Conservation (phyloP, 140 eudicot species). For the Bidens hawaiensis region DNA sequence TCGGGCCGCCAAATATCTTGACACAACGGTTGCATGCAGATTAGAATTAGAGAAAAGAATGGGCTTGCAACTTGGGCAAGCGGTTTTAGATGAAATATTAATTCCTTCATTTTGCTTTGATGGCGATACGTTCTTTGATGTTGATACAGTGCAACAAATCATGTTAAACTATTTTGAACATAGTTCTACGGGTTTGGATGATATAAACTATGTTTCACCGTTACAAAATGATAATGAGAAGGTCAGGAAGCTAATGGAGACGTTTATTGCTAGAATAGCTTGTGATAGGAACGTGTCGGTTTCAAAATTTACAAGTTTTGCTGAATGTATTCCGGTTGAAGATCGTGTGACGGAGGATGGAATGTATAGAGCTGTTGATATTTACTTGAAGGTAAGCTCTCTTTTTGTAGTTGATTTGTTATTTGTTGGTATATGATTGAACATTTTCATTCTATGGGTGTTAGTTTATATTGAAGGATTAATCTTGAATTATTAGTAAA, state of each 20-base stretch:
- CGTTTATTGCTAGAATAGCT: conserved; percentile 74
- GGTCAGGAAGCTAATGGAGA: conserved; percentile 75
- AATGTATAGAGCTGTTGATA: conserved; percentile 85
- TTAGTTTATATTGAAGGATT: too few relatives aligned
- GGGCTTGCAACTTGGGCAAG: conserved; percentile 70
- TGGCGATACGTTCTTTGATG: conserved; percentile 76
- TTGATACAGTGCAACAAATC: conserved; percentile 71
- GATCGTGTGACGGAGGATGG: conserved; percentile 74
- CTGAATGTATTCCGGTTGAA: conserved; percentile 65
- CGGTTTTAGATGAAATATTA: conserved; percentile 75
- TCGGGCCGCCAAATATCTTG: conserved; percentile 62
- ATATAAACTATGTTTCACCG: conserved; percentile 32
- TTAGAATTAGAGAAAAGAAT: conserved; percentile 87
- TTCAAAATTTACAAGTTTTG: conserved; percentile 50
- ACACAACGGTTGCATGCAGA: conserved; percentile 84
- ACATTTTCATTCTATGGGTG: not conserved
- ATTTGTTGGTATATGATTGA: not conserved
- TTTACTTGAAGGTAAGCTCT: conserved; percentile 68
- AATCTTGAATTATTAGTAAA: too few relatives aligned
- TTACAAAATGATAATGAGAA: conserved; percentile 43
- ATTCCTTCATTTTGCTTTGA: conserved; percentile 69
- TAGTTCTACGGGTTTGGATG: conserved; percentile 36
- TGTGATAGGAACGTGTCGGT: conserved; percentile 70
- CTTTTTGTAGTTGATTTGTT: not conserved
- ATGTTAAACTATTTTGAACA: conserved; percentile 47